A percentile compares a stretch with the other conserved stretches of the same genome.
Evolutionary conservation across 768 basidiomycete species (phyloP).

Genomic region (Suillus alpinus): DNA sequence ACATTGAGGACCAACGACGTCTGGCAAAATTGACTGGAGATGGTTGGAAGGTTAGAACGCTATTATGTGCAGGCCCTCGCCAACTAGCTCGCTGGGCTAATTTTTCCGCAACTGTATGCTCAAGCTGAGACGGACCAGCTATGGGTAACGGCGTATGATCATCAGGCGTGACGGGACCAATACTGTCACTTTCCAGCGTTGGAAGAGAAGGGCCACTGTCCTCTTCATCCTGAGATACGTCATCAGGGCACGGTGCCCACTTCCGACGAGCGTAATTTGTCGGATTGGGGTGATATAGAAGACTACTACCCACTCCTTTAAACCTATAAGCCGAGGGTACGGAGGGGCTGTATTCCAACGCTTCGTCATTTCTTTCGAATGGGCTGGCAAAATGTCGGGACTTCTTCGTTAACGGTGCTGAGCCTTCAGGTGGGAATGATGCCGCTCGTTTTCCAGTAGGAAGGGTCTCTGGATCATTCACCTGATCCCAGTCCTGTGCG

Average conservation of each 20-base stretch:
- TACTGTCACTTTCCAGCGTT: conserved; percentile 45
- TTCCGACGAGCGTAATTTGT: conserved; percentile 56
- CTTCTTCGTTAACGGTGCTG: conserved; percentile 26
- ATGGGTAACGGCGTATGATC: conserved; percentile 45
- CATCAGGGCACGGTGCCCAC: conserved; percentile 45
- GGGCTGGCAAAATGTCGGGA: conserved; percentile 16
- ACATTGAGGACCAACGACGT: conserved; percentile 53
- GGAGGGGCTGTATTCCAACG: conserved; percentile 20
- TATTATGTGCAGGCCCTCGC: conserved; percentile 22
- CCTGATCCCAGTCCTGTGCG: conserved; percentile 13
- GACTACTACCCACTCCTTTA: conserved; percentile 38
- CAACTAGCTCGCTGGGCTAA: not conserved
- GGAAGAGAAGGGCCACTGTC: conserved; percentile 31
- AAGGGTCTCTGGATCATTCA: conserved; percentile 11
- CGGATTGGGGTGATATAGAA: conserved; percentile 60
- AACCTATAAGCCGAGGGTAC: conserved; percentile 25
- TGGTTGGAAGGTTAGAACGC: conserved; percentile 54
- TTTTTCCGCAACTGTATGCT: conserved; percentile 2
- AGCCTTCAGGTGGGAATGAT: conserved; percentile 20
- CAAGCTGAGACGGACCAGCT: conserved; percentile 28
- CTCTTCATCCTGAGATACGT: conserved; percentile 31
- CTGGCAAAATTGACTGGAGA: conserved; percentile 63
- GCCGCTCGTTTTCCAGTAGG: conserved; percentile 24
- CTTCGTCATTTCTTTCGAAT: conserved; percentile 25
- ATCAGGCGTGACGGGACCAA: conserved; percentile 56